Base-by-base conservation (phyloP, 192 early-diverging fungal genomes). In the Phlyctochytrium bullatum region DNA sequence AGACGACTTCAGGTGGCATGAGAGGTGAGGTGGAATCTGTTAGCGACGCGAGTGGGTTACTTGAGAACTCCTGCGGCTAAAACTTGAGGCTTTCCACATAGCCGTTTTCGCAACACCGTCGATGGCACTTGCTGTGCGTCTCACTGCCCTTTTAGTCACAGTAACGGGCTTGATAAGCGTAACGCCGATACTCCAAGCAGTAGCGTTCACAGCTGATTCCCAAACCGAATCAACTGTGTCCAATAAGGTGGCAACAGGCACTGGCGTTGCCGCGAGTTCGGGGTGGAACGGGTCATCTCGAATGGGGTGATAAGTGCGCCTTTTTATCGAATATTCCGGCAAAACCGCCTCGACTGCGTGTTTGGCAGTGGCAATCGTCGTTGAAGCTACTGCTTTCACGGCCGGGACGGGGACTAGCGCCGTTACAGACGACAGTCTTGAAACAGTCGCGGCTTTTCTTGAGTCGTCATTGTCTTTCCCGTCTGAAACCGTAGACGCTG, bases 181-280 rank as follows among this genome's bases (percentile, higher is more conserved):
- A n/a, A 47, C 40, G 20, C 40, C 40, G 20, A 47, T 20, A 6
- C 40, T 20, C 40, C 40, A 23, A 62, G 29, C n/a, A 23, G 56
- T 14, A 29, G 56, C 25, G 56, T 12, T 58, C 25, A 29, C 56
- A 14, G 56, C 56, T 27, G 56, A 12, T 58, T 58, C 56, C 56
- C n/a, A 58, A 12, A 58, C 56, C 12, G 56, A 12, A 29, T 58
- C 40, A 20, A 47, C 40, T 14, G 40, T 47, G 40, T 47, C 40
- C 6, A 47, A 20, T 14, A 6, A 47, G 6, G 6, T 47, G 20
- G 40, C 40, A 47, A 47, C 20, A 6, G 40, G 40, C 10, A 47
- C 20, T 14, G 40, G 40, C 6, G 40, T 47, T 14, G 40, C 20
- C 10, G 40, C 40, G 20, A 47, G 40, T 20, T 47, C 10, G 20